Base-by-base conservation (phyloP, 805 yeast genomes). In the Jamesozyma piceae region DNA sequence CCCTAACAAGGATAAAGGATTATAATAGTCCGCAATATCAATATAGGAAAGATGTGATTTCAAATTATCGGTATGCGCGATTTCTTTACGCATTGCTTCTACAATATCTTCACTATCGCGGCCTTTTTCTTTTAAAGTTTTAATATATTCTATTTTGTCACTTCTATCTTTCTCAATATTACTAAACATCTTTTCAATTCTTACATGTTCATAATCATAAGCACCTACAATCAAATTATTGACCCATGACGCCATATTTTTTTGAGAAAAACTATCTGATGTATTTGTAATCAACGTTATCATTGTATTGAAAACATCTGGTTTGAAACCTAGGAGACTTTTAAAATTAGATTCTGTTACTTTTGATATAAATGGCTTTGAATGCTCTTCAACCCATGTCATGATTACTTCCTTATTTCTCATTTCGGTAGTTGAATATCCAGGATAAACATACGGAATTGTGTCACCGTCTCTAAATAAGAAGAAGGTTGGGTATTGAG, bases 361-460 rank as follows among this genome's bases (percentile, higher is more conserved):
- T 49, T 78, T 80, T 40, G 67, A 71, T 37, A 76, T 61, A 11
- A 70, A 58, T 4, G 89, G 87, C 37, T 65, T 58, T 17, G 75
- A 65, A 49, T 74, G 67, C 37, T 64, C 59, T 26, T 59, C 54
- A 24, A 83, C 60, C 66, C 82, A 83, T 14, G 70, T 55, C 48
- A 68, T 55, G 9, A 83, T 66, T 32, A 64, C 59, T 19, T 65
- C 66, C 15, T 60, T 60, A 48, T 75, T 70, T 48, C 92, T 69
- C 43, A 74, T 70, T 50, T 82, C 85, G 38, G 75, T 76, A 5
- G 86, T 74, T 0, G 80, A 78, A 60, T 75, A 77, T 43, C 75
- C 77, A 49, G 75, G 82, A 49, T 60, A 80, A 4, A 79, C 71
- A 4, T 65, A 63, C 0, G 84, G 71, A 27, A 73, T 53, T 43